These are phyloP conservation scores for Massariosphaeria phaeospora DNA, from an alignment of 495 filamentous ascomycete species.

Conservation along the genomic window DNA sequence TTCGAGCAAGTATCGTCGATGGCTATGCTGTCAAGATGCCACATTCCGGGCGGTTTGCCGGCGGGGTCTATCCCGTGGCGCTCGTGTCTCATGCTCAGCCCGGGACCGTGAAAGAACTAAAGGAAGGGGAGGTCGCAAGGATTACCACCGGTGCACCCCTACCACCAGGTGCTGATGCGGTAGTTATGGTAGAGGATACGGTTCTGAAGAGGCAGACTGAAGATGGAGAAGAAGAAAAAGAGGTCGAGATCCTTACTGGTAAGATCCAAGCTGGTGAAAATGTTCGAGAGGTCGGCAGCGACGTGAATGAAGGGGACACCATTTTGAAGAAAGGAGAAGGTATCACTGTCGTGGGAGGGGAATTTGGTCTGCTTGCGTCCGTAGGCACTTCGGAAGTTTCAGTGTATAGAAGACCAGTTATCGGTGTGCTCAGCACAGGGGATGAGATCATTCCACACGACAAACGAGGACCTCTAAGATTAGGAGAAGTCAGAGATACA, in stretches of 20 bases:
- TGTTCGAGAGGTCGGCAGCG: conserved; percentile 84
- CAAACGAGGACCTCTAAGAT: conserved; percentile 54
- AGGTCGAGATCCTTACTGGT: conserved; percentile 75
- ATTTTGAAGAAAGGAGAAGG: conserved; percentile 72
- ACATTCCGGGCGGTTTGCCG: conserved; percentile 39
- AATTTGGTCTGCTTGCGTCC: conserved; percentile 82
- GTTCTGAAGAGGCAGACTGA: conserved; percentile 64
- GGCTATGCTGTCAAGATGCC: conserved; percentile 64
- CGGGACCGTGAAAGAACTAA: conserved; percentile 54
- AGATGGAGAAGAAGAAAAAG: conserved; percentile 77
- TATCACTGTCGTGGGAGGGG: conserved; percentile 79
- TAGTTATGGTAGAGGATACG: conserved; percentile 98
- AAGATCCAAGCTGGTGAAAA: conserved; percentile 78
- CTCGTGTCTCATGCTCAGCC: conserved; percentile 79
- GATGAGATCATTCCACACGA: conserved; percentile 86
- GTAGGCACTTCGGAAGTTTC: conserved; percentile 71
- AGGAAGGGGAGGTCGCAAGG: conserved; percentile 71
- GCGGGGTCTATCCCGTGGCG: conserved; percentile 79
- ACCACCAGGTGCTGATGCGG: conserved; percentile 79
- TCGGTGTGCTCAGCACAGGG: conserved; percentile 89
- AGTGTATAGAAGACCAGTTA: conserved; percentile 68
- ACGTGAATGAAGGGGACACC: conserved; percentile 61
- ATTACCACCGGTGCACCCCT: conserved; percentile 94
- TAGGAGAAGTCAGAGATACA: conserved; percentile 87
- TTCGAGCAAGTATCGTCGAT: conserved; percentile 92